Percentiles rank a stretch among this genome's conserved stretches.
These are phyloP conservation scores for Bipolaris sorokiniana DNA, from an alignment of 2,329 filamentous ascomycete genomes.

Conservation along the genomic window DNA sequence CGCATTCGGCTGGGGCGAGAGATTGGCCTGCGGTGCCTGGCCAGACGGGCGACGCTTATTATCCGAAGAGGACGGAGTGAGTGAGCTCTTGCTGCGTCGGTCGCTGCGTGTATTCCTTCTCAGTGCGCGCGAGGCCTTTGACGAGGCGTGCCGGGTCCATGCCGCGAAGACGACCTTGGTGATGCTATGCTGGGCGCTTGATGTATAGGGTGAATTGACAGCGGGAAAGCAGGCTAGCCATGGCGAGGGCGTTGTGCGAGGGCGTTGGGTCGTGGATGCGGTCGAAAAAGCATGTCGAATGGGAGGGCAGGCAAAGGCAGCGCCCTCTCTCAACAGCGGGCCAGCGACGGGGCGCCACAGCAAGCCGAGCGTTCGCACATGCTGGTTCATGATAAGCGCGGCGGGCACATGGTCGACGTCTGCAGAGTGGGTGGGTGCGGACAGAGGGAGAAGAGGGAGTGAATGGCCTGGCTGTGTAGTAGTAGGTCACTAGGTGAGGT, in stretches of 20 bases:
- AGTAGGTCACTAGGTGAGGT: too few species aligned
- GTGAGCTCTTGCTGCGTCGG: conserved; percentile 49
- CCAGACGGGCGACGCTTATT: conserved; percentile 21
- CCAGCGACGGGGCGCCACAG: conserved; percentile 41
- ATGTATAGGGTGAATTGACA: conserved; percentile 8
- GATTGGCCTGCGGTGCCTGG: conserved; percentile 42
- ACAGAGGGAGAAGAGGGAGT: neutral
- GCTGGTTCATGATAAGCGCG: conserved; percentile 52
- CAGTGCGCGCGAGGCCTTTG: conserved; percentile 23
- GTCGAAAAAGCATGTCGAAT: neutral
- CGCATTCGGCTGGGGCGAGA: conserved; percentile 38
- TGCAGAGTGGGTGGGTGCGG: conserved; percentile 1
- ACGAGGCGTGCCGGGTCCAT: conserved; percentile 41
- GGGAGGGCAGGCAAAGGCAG: conserved; percentile 22
- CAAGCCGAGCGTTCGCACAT: conserved; percentile 48
- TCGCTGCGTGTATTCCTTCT: conserved; percentile 23
- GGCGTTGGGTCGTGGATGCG: neutral
- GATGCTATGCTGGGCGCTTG: conserved; percentile 27
- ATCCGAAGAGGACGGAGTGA: conserved; percentile 35
- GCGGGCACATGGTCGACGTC: conserved; percentile 41
- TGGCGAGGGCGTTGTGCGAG: conserved; percentile 17
- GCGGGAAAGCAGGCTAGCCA: conserved; percentile 20
- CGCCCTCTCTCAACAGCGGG: conserved; percentile 30
- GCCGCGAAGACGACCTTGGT: conserved; percentile 35
- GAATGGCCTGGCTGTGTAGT: neutral